phyloP scores from a whole-genome alignment of 106 monocot species.

The Agapanthus africanus region DNA sequence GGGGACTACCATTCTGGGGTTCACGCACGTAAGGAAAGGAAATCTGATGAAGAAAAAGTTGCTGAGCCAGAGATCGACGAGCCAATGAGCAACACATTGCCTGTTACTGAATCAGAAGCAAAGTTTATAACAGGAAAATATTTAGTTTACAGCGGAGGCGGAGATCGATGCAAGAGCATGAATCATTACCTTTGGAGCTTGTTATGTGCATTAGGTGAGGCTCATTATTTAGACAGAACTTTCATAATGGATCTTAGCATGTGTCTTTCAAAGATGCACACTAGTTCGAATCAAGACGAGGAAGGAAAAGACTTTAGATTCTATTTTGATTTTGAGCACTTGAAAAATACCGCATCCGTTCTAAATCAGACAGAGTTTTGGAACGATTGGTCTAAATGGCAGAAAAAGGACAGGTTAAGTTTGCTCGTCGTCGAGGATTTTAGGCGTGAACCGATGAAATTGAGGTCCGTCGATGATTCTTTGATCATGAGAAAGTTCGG shows the following conservation, averaged over 20 bases:
- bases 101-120: slow-evolving; percentile 56
- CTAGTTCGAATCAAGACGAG: slow-evolving; percentile 47
- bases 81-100: neutral
- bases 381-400: slow-evolving; percentile 70
- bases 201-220: too few species aligned
- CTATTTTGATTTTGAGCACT: slow-evolving; percentile 88
- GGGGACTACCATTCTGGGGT: slow-evolving; percentile 80
- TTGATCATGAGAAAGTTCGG: slow-evolving; percentile 88
- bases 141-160: slow-evolving; percentile 63
- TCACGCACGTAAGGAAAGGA: slow-evolving; percentile 41
- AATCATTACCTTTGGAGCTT: too few species aligned
- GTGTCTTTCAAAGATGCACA: slow-evolving; percentile 56
- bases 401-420: slow-evolving; percentile 48
- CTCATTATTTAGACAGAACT: slow-evolving; percentile 77
- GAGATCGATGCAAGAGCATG: slow-evolving; percentile 91
- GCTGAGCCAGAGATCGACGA: too few species aligned
- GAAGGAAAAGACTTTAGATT: too few species aligned
- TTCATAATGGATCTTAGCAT: slow-evolving; percentile 73
- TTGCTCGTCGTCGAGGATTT: slow-evolving; percentile 67
- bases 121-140: slow-evolving; percentile 55
- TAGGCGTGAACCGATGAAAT: slow-evolving; percentile 52
- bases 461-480: slow-evolving; percentile 39
- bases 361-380: slow-evolving; percentile 72
- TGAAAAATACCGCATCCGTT: slow-evolving; percentile 63
- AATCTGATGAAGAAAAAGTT: too few species aligned